Evolutionary conservation across 371 early-diverging fungal species (phyloP).

Genomic region (Rhizopus sp.): DNA sequence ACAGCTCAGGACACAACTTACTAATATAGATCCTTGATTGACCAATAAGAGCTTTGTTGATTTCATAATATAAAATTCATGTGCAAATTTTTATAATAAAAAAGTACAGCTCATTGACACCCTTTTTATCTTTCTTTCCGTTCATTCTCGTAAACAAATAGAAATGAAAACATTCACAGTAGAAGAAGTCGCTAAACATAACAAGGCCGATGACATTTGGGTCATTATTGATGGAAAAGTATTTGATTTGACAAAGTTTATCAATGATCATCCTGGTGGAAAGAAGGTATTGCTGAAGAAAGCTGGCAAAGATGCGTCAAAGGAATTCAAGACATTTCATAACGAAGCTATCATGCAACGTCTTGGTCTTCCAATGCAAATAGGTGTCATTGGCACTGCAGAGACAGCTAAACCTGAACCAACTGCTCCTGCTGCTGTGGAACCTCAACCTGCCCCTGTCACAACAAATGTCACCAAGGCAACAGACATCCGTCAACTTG

Average conservation of each 20-base stretch:
- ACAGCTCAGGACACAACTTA: no score
- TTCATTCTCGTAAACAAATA: not conserved
- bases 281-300: slow-evolving; percentile 76
- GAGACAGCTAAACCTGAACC: slow-evolving; percentile 25
- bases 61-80: no score
- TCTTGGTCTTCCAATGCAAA: slow-evolving; percentile 57
- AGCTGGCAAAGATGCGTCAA: slow-evolving; percentile 86
- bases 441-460: not conserved
- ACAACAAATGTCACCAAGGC: not conserved
- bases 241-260: slow-evolving; percentile 83
- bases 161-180: slow-evolving; percentile 51
- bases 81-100: no score
- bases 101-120: no score
- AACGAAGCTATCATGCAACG: slow-evolving; percentile 60
- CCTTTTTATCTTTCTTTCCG: not conserved
- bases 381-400: slow-evolving; percentile 65
- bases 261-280: slow-evolving; percentile 73
- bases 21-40: no score
- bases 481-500: slow-evolving; percentile 14
- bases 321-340: slow-evolving; percentile 89
- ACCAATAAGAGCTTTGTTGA: no score
- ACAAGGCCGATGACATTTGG: slow-evolving; percentile 84
- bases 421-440: slow-evolving; percentile 15
- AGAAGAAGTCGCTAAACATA: slow-evolving; percentile 79
- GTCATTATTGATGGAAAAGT: slow-evolving; percentile 81